These are phyloP conservation scores for Xylariaceae sp. DNA, from an alignment of 2,329 filamentous ascomycete species.

Conservation along the genomic window DNA sequence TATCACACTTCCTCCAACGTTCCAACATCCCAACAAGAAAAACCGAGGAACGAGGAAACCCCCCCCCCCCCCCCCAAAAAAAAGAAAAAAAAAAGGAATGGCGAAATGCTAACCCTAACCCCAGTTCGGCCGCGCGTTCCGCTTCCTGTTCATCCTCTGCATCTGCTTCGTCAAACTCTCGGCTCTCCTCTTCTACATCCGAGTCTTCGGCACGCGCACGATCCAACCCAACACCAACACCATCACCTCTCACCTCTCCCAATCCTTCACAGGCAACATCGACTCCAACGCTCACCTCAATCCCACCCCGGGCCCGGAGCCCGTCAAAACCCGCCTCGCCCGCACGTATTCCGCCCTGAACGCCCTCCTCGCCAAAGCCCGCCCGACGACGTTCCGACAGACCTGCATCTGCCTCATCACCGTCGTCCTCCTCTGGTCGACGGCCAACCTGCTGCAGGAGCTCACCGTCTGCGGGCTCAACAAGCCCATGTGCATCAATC, in stretches of 20 bases:
- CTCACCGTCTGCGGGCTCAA: slow-evolving; percentile 19
- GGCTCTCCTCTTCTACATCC: slow-evolving; percentile 33
- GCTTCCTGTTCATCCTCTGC: slow-evolving; percentile 30
- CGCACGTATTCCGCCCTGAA: no score
- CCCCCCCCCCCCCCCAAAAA: no score
- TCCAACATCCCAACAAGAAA: background rate
- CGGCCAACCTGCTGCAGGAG: slow-evolving; percentile 13
- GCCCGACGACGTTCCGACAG: background rate
- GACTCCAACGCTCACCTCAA: background rate
- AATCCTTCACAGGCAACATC: background rate
- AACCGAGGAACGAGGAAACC: background rate
- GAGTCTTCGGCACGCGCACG: slow-evolving; percentile 26
- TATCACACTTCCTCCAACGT: no score
- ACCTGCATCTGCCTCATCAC: slow-evolving; percentile 21
- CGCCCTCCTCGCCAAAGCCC: no score
- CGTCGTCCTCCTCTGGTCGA: slow-evolving; percentile 16
- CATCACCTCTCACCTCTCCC: no score
- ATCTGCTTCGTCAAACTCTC: slow-evolving; percentile 33
- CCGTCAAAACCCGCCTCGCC: no score
- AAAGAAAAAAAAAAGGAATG: background rate
- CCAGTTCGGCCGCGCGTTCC: slow-evolving; percentile 30
- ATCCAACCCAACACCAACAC: background rate
- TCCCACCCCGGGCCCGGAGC: no score
- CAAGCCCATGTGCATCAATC: slow-evolving; percentile 18
- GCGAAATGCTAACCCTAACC: background rate